These are phyloP conservation scores for Aspergillus viridinutans DNA, from an alignment of 2,329 filamentous ascomycete species.

Conservation along the genomic window DNA sequence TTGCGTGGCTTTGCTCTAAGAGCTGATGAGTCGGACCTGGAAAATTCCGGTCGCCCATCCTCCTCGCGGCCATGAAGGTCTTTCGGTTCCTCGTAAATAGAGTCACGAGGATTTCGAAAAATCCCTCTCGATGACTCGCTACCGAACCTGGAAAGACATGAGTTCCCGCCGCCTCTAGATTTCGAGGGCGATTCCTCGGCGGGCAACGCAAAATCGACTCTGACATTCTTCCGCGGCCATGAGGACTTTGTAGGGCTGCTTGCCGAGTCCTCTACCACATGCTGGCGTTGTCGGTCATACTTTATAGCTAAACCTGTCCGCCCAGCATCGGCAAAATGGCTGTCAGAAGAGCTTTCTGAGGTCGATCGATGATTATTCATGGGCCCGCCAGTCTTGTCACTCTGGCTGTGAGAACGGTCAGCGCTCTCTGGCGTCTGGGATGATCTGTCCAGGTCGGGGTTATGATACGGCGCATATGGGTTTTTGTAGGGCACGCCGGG, in stretches of 20 bases:
- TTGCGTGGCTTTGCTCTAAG: conserved; percentile 61
- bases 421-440: conserved; percentile 43
- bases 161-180: conserved; percentile 11
- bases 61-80: conserved; percentile 30
- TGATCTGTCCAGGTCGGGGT: conserved; percentile 38
- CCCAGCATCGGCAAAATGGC: background rate
- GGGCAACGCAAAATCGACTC: conserved; percentile 39
- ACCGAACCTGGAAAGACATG: conserved; percentile 30
- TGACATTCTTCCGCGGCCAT: conserved; percentile 32
- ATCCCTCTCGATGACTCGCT: conserved; percentile 44
- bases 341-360: conserved; percentile 16
- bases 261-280: background rate
- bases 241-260: conserved; percentile 18
- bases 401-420: conserved; percentile 44
- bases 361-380: conserved; percentile 16
- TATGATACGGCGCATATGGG: conserved; percentile 45
- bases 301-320: no score
- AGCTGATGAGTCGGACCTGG: conserved; percentile 40
- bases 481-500: conserved; percentile 48
- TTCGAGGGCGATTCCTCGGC: conserved; percentile 20
- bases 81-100: conserved; percentile 83
- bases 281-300: no score
- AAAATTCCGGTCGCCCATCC: conserved; percentile 22
- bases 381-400: conserved; percentile 9
- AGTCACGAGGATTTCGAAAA: conserved; percentile 57